These are phyloP conservation scores for Colletotrichum lini DNA, from an alignment of 2,329 filamentous ascomycete species.

Conservation along the genomic window DNA sequence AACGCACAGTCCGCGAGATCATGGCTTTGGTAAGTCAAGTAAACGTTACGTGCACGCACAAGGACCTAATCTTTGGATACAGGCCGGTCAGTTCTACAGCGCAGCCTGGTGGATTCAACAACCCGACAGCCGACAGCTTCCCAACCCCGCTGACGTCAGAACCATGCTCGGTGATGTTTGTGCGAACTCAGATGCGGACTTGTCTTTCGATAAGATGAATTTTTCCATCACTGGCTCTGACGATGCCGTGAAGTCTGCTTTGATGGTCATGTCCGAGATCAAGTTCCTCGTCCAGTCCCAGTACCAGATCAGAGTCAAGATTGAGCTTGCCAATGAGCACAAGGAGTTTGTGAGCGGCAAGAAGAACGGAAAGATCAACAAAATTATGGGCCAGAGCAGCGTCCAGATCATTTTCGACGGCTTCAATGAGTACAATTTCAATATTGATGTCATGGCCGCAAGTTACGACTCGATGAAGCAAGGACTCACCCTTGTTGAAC, in stretches of 20 bases:
- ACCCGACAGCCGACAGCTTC: constrained; percentile 60
- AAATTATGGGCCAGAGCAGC: constrained; percentile 99
- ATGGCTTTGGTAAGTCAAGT: constrained; percentile 84
- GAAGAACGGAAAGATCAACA: constrained; percentile 99
- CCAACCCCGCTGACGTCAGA: constrained; percentile 81
- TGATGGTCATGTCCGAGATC: constrained; percentile 93
- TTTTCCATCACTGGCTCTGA: constrained; percentile 97
- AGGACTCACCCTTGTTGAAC: constrained; percentile 91
- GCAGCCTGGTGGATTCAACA: constrained; percentile 85
- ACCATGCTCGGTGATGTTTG: constrained; percentile 97
- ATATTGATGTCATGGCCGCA: constrained; percentile 95
- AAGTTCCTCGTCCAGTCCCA: constrained; percentile 89
- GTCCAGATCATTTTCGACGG: constrained; percentile 99
- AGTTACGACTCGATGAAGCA: constrained; percentile 96
- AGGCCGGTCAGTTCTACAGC: constrained; percentile 98
- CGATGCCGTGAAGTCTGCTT: constrained; percentile 94
- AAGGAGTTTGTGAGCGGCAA: constrained; percentile 99
- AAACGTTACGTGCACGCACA: constrained; percentile 32
- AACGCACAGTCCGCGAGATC: constrained; percentile 94
- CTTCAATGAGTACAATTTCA: constrained; percentile 99
- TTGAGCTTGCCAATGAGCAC: constrained; percentile 98
- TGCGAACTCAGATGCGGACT: constrained; percentile 94
- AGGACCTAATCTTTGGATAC: constrained; percentile 45
- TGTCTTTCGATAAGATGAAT: constrained; percentile 93
- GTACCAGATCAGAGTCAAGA: constrained; percentile 97